phyloP scores from a whole-genome alignment of 257 asterid species.

The Buddleja alternifolia region DNA sequence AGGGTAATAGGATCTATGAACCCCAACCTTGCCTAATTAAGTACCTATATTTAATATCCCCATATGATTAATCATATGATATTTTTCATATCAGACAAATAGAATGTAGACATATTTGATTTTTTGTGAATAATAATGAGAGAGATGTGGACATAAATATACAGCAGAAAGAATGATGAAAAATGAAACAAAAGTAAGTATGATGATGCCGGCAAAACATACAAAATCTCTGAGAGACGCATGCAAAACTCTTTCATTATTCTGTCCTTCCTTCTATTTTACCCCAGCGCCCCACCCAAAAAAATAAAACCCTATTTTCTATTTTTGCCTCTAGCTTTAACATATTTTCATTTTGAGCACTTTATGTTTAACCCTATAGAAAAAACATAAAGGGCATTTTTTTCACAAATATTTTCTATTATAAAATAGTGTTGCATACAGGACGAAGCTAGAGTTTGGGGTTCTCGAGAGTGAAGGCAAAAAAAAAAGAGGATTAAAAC shows the following conservation, averaged over 20 bases:
- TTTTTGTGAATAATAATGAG: not conserved
- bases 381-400: conserved; percentile 19
- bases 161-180: conserved; percentile 16
- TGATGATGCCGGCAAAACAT: conserved; percentile 35
- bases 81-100: conserved; percentile 7
- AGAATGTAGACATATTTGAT: not conserved
- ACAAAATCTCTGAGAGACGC: conserved; percentile 42
- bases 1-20: too few species aligned
- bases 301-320: not conserved
- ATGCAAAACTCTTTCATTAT: conserved; percentile 59
- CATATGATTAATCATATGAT: too few species aligned
- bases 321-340: too few species aligned
- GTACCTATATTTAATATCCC: too few species aligned
- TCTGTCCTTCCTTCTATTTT: conserved; percentile 54
- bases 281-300: conserved; percentile 38
- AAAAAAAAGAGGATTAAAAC: too few species aligned
- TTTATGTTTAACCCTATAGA: not conserved
- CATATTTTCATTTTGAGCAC: too few species aligned
- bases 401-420: too few species aligned
- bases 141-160: not conserved
- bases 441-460: too few species aligned
- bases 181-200: conserved; percentile 23
- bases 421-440: too few species aligned
- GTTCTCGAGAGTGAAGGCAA: too few species aligned
- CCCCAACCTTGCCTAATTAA: too few species aligned